Conservation (phyloP, 495 filamentous ascomycete genomes). For the Aspergillus egyptiacus region DNA sequence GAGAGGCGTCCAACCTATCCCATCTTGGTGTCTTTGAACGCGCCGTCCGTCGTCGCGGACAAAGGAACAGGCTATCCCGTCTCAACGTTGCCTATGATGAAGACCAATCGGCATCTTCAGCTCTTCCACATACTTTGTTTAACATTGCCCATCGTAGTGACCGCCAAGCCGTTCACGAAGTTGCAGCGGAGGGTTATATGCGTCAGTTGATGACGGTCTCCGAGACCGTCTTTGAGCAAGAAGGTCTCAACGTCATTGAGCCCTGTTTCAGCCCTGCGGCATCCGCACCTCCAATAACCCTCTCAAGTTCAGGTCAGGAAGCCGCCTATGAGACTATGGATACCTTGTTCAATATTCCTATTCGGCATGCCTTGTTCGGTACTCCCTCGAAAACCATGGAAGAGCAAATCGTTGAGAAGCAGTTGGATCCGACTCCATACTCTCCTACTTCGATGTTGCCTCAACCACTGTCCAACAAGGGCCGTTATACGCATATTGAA, state of each 20-base stretch:
- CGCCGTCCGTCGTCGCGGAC: slow-evolving; percentile 49
- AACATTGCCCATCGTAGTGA: slow-evolving; percentile 69
- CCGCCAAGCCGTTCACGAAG: slow-evolving; percentile 57
- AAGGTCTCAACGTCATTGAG: slow-evolving; percentile 71
- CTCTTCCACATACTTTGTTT: slow-evolving; percentile 70
- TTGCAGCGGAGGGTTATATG: slow-evolving; percentile 69
- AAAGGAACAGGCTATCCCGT: slow-evolving; percentile 42
- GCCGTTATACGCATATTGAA: slow-evolving; percentile 79
- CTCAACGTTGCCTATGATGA: slow-evolving; percentile 60
- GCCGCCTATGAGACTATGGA: slow-evolving; percentile 63
- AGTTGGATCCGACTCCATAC: slow-evolving; percentile 58
- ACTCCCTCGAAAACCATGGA: slow-evolving; percentile 58
- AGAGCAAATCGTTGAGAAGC: slow-evolving; percentile 62
- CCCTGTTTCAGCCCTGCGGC: slow-evolving; percentile 68
- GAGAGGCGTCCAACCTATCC: slow-evolving; percentile 61
- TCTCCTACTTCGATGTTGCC: slow-evolving; percentile 63
- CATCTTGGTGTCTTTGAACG: slow-evolving; percentile 60
- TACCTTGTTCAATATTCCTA: slow-evolving; percentile 67
- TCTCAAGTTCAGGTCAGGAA: slow-evolving; percentile 65
- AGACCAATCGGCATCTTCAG: slow-evolving; percentile 39
- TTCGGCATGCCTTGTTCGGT: slow-evolving; percentile 70
- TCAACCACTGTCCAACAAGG: slow-evolving; percentile 67
- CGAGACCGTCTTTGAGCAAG: slow-evolving; percentile 53
- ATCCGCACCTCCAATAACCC: slow-evolving; percentile 80
- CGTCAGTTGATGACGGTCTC: slow-evolving; percentile 75